Evolutionary conservation across 1,139 yeast genomes (phyloP).

Genomic region (Geotrichum fermentans): DNA sequence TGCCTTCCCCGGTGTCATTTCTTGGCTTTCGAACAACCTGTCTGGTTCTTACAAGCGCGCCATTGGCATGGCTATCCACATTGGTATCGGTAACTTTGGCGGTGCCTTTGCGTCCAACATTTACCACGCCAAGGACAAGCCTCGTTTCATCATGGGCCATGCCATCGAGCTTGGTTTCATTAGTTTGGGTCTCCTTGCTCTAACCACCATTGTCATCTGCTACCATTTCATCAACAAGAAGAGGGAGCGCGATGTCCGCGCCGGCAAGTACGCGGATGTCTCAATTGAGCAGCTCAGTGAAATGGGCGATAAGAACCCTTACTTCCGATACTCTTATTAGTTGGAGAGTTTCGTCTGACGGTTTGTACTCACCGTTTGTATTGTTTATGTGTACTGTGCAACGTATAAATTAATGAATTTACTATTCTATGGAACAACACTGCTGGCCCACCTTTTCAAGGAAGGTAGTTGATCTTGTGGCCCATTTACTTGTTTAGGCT

Average conservation of each 20-base stretch:
- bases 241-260: slow-evolving; percentile 25
- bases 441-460: too few species aligned
- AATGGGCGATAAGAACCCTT: slow-evolving; percentile 36
- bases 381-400: too few species aligned
- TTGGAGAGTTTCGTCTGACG: too few species aligned
- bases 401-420: too few species aligned
- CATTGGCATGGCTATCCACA: slow-evolving; percentile 42
- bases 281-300: slow-evolving; percentile 31
- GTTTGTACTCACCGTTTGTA: too few species aligned
- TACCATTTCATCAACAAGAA: slow-evolving; percentile 30
- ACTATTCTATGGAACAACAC: too few species aligned
- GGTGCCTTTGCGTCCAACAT: slow-evolving; percentile 41
- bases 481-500: too few species aligned
- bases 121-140: slow-evolving; percentile 36
- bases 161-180: slow-evolving; percentile 29
- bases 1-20: slow-evolving; percentile 38
- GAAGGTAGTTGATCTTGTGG: too few species aligned
- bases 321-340: slow-evolving; percentile 14
- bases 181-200: slow-evolving; percentile 20
- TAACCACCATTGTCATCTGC: slow-evolving; percentile 19
- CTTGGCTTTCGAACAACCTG: slow-evolving; percentile 42
- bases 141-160: slow-evolving; percentile 36
- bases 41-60: slow-evolving; percentile 41
- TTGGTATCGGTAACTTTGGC: slow-evolving; percentile 42
- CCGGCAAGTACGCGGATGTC: slow-evolving; percentile 33